These are phyloP conservation scores for Nemania serpens DNA, from an alignment of 2,329 filamentous ascomycete species.

Conservation along the genomic window DNA sequence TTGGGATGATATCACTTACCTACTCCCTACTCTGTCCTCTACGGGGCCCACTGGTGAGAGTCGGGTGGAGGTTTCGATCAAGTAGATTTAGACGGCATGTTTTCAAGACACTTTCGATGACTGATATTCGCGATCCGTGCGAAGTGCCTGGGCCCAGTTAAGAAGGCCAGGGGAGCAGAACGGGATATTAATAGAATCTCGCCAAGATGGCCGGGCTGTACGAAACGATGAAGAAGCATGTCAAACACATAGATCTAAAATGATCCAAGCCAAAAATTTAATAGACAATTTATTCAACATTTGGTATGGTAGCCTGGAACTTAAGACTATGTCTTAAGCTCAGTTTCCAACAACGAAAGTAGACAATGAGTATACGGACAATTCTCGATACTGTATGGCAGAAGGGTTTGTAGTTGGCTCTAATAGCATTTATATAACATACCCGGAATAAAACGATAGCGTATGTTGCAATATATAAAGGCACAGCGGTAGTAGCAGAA, in stretches of 20 bases:
- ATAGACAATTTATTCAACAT: slow-evolving; percentile 30
- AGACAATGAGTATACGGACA: not conserved
- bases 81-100: slow-evolving; percentile 52
- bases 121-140: slow-evolving; percentile 22
- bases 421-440: too few relatives aligned
- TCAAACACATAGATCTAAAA: slow-evolving; percentile 26
- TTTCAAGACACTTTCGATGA: slow-evolving; percentile 38
- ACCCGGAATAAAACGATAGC: too few relatives aligned
- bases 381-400: too few relatives aligned
- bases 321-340: not conserved
- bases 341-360: not conserved
- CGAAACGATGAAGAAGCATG: slow-evolving; percentile 34
- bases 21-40: slow-evolving; percentile 79
- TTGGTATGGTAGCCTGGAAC: not conserved
- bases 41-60: slow-evolving; percentile 77
- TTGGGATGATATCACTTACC: slow-evolving; percentile 98
- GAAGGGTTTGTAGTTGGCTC: too few relatives aligned
- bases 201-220: slow-evolving; percentile 34
- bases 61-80: slow-evolving; percentile 80
- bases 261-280: slow-evolving; percentile 29
- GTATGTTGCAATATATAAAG: too few relatives aligned
- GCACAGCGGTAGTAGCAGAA: too few relatives aligned
- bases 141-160: slow-evolving; percentile 21
- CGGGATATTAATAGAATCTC: slow-evolving; percentile 34
- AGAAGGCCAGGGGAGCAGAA: slow-evolving; percentile 19